A percentile compares a stretch with the other conserved stretches of the same genome.
Evolutionary conservation across 1,284 basidiomycete species (phyloP).

Genomic region (Naganishia liquefaciens): DNA sequence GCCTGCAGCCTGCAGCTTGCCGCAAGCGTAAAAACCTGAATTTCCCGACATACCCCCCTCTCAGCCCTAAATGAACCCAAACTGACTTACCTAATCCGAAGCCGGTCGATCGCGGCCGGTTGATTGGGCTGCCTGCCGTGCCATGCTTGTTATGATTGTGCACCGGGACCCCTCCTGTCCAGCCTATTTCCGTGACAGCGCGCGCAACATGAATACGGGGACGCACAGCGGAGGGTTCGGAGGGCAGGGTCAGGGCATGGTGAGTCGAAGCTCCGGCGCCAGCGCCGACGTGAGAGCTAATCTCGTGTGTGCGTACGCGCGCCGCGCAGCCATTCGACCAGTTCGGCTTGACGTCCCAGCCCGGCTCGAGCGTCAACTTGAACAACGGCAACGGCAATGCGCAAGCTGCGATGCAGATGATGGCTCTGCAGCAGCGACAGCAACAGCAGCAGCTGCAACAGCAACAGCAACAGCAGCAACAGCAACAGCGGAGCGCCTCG

Average conservation of each 20-base stretch:
- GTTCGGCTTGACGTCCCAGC: slow-evolving; percentile 1
- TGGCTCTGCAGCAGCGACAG: not conserved
- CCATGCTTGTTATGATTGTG: no score
- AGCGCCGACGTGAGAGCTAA: not conserved
- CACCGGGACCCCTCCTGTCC: no score
- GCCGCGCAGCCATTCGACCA: slow-evolving; percentile 1
- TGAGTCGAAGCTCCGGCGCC: not conserved
- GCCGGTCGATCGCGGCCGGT: no score
- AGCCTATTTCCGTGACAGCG: no score
- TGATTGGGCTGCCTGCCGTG: no score
- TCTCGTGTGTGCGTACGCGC: not conserved
- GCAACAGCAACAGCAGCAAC: slow-evolving; percentile 15
- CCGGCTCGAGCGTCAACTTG: not conserved
- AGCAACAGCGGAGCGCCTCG: slow-evolving; percentile 18
- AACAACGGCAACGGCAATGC: not conserved
- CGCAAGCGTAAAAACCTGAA: no score
- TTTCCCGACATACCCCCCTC: no score
- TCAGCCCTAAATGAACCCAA: no score
- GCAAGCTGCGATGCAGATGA: not conserved
- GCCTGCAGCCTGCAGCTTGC: no score
- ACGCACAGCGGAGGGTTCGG: not conserved
- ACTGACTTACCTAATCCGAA: no score
- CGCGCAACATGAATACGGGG: not conserved
- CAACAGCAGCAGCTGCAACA: slow-evolving; percentile 14
- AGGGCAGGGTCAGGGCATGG: not conserved